Percentiles rank a stretch among this genome's conserved stretches.
Evolutionary conservation across 495 filamentous ascomycete species (phyloP).

Genomic region (Neurospora sp.): DNA sequence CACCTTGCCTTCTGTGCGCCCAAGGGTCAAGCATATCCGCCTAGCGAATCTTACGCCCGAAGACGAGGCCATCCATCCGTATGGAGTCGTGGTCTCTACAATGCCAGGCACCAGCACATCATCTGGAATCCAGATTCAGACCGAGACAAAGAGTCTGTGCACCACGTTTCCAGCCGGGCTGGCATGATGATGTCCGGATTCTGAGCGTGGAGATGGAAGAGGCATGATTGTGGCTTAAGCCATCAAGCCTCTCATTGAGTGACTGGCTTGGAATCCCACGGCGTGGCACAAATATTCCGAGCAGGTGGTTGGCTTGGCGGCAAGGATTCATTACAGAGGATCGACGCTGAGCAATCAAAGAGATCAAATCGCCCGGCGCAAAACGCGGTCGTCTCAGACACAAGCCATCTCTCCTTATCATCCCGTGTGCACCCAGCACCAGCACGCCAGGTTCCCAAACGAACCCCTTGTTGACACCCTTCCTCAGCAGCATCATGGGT

Average conservation of each 20-base stretch:
- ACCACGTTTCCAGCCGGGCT: not conserved
- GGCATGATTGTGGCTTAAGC: not conserved
- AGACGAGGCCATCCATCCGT: not conserved
- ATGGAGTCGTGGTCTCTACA: not conserved
- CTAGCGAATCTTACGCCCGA: not conserved
- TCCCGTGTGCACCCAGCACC: not conserved
- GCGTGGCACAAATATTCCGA: not conserved
- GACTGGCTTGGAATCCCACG: not conserved
- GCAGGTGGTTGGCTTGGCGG: slow-evolving; percentile 1
- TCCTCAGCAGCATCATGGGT: not conserved
- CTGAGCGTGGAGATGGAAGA: not conserved
- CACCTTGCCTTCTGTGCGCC: not conserved
- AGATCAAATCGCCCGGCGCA: slow-evolving; percentile 13
- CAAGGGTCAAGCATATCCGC: not conserved
- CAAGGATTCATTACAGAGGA: slow-evolving; percentile 5
- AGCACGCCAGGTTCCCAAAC: not conserved
- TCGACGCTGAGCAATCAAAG: slow-evolving; percentile 8
- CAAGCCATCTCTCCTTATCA: not conserved
- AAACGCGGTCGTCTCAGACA: slow-evolving; percentile 5
- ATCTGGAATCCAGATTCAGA: not conserved
- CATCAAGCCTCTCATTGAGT: not conserved
- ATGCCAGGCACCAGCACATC: not conserved
- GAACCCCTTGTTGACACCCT: not conserved
- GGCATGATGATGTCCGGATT: not conserved
- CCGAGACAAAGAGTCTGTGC: not conserved